Conservation (phyloP, 192 early-diverging fungal species). For the Backusella liffmaniae region DNA sequence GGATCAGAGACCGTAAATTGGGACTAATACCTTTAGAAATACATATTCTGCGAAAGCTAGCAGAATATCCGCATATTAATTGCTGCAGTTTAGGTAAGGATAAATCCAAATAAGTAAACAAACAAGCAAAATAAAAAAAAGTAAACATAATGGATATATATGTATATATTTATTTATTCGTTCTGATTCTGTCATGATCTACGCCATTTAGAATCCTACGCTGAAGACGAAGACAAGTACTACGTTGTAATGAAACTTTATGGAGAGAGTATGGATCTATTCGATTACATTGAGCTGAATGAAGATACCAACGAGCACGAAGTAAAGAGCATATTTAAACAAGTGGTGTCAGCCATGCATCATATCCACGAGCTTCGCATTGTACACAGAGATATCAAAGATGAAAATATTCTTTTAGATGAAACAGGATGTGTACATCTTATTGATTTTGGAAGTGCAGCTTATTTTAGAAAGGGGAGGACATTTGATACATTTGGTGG, state of each 20-base stretch:
- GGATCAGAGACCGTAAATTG: constrained; percentile 46
- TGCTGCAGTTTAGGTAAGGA: constrained; percentile 15
- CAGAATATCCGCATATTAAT: constrained; percentile 8
- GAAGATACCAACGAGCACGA: constrained; percentile 38
- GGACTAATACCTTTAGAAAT: constrained; percentile 71
- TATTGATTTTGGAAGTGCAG: constrained; percentile 84
- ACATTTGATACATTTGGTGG: constrained; percentile 78
- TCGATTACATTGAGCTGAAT: constrained; percentile 53
- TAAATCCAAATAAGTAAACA: constrained; percentile 29
- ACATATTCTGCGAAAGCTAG: constrained; percentile 58
- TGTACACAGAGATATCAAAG: constrained; percentile 80
- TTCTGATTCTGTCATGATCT: background rate
- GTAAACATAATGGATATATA: background rate
- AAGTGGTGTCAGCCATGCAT: constrained; percentile 37
- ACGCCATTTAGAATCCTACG: constrained; percentile 48
- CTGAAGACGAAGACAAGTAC: constrained; percentile 70
- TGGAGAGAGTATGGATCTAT: constrained; percentile 46
- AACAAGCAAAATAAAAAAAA: constrained; percentile 43
- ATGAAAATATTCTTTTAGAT: constrained; percentile 80
- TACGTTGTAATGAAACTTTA: constrained; percentile 60
- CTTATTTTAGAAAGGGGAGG: constrained; percentile 58
- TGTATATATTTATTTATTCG: background rate
- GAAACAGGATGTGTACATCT: constrained; percentile 61
- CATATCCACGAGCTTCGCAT: constrained; percentile 59
- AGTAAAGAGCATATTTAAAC: constrained; percentile 39